Evolutionary conservation across 768 basidiomycete genomes (phyloP), one percentile per base, ranked within the genome.

Genomic region (Hygrocybe punicea): DNA sequence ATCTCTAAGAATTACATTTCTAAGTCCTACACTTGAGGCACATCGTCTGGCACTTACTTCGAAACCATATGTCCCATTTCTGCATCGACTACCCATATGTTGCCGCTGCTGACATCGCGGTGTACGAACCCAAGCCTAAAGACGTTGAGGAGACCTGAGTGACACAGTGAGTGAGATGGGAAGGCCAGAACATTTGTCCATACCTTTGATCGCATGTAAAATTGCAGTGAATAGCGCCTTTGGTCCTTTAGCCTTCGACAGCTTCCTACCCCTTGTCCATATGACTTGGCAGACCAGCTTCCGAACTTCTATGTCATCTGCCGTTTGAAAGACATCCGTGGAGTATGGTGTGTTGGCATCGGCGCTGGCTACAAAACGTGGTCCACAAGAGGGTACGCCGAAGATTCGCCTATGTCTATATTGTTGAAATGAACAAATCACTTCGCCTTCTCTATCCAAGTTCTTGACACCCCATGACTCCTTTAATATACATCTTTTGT

Each of bases 1-100:
- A 44, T 44, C 40, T n/a, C 40, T 44, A 44, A 44, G 40, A 44
- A 44, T n/a, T n/a, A 44, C 40, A 44, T n/a, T 44, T 44, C 40
- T 44, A 44, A 44, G 40, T 44, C 40, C 40, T n/a, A 21, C 21
- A 44, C 40, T 44, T 44, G 21, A n/a, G n/a, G 40, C 40, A 44
- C 40, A n/a, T n/a, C 21, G 40, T n/a, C 40, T 44, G 40, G 16
- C 40, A 21, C 40, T 44, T 44, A n/a, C 40, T 44, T n/a, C n/a
- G 21, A 44, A 44, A 44, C 40, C 40, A 44, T 44, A 44, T 21
- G 40, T 44, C 40, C 40, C 40, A 44, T 44, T 21, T 44, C 40
- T 44, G 40, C 40, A 44, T 44, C 21, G n/a, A 44, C 40, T n/a
- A 44, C 6, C 40, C 40, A 44, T 44, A 44, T 21, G 40, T 44